Evolutionary conservation across 108 stramenopile genomes (phyloP).

Genomic region (Skeletonema grethae): DNA sequence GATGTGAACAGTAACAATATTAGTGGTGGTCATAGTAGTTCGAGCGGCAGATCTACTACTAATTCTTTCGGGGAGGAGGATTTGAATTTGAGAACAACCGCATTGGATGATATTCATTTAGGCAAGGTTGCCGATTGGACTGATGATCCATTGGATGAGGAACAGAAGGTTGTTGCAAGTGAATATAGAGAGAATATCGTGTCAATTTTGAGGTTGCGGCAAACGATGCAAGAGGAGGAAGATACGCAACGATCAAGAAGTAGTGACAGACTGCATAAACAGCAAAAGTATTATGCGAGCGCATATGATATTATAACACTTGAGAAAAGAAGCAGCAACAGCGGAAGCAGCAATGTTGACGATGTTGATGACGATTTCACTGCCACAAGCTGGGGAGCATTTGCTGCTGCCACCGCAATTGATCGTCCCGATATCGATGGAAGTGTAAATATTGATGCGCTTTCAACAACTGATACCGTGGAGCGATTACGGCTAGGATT

Average conservation of each 20-base stretch:
- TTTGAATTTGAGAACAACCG: background rate
- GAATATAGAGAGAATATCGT: slow-evolving; percentile 26
- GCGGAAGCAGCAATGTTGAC: background rate
- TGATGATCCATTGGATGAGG: slow-evolving; percentile 19
- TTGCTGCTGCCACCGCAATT: slow-evolving; percentile 14
- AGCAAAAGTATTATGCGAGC: background rate
- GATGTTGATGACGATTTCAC: background rate
- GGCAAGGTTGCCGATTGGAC: slow-evolving; percentile 32
- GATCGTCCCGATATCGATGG: background rate
- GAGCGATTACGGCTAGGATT: slow-evolving; percentile 43
- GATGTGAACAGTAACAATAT: background rate
- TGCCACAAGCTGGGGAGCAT: slow-evolving; percentile 32
- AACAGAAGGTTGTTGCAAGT: background rate
- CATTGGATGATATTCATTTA: slow-evolving; percentile 24
- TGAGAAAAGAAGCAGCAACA: background rate
- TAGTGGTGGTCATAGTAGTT: background rate
- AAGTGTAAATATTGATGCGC: slow-evolving; percentile 19
- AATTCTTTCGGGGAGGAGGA: background rate
- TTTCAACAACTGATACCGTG: slow-evolving; percentile 28
- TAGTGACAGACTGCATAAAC: background rate
- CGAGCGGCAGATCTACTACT: background rate
- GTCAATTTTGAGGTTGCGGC: slow-evolving; percentile 10
- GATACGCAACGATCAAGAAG: background rate
- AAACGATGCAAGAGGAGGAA: background rate
- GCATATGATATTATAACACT: background rate